These are phyloP conservation scores for Xylaria venustula DNA, from an alignment of 495 filamentous ascomycete species.

Conservation along the genomic window DNA sequence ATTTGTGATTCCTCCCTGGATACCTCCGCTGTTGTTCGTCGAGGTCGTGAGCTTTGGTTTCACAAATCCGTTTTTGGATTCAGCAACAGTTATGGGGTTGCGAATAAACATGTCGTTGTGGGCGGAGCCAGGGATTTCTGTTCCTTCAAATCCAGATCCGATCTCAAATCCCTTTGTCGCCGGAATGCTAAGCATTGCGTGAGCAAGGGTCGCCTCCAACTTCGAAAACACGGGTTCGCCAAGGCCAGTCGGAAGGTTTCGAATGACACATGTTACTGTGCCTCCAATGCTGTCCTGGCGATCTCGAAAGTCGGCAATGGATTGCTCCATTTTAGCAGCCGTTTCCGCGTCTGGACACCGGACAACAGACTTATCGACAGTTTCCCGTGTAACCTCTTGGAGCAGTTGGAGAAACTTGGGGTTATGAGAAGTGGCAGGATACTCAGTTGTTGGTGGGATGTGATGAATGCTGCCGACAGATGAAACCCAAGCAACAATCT, in stretches of 20 bases:
- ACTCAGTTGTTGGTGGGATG: slow-evolving; percentile 73
- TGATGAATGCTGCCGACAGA: slow-evolving; percentile 82
- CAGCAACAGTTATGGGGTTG: slow-evolving; percentile 40
- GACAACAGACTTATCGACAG: slow-evolving; percentile 78
- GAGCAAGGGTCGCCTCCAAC: slow-evolving; percentile 87
- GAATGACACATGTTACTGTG: slow-evolving; percentile 93
- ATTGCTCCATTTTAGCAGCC: slow-evolving; percentile 69
- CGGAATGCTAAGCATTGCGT: slow-evolving; percentile 96
- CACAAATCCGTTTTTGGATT: slow-evolving; percentile 34
- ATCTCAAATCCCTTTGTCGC: slow-evolving; percentile 98
- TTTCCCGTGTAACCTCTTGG: slow-evolving; percentile 68
- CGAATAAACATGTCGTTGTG: slow-evolving; percentile 90
- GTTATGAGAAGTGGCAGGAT: slow-evolving; percentile 75
- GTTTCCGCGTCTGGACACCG: slow-evolving; percentile 74
- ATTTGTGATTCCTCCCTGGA: slow-evolving; percentile 96
- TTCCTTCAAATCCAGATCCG: slow-evolving; percentile 89
- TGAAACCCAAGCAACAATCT: slow-evolving; percentile 88
- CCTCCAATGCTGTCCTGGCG: slow-evolving; percentile 90
- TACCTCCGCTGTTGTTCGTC: slow-evolving; percentile 95
- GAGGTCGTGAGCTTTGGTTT: slow-evolving; percentile 69
- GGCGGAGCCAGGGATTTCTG: slow-evolving; percentile 80
- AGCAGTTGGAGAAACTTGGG: slow-evolving; percentile 78
- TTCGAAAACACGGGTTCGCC: slow-evolving; percentile 97
- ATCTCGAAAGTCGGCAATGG: slow-evolving; percentile 79
- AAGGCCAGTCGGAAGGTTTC: slow-evolving; percentile 81